These are phyloP conservation scores for Neofusicoccum ribis DNA, from an alignment of 2,329 filamentous ascomycete genomes.

Conservation along the genomic window DNA sequence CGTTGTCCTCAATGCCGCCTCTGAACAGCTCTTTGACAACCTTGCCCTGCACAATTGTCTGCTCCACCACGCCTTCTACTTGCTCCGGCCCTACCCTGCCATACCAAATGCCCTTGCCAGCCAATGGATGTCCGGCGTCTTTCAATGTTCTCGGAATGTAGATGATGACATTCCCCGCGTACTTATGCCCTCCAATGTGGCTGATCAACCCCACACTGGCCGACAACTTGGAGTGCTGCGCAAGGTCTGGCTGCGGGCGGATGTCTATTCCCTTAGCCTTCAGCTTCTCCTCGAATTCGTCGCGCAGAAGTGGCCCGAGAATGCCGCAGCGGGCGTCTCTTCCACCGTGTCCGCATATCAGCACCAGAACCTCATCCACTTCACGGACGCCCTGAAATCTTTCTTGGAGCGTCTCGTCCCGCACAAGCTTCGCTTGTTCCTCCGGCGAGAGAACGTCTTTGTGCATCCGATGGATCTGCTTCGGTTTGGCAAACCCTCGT, in stretches of 20 bases:
- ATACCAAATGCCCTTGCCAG: constrained; percentile 78
- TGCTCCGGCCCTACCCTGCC: constrained; percentile 73
- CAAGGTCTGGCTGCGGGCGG: constrained; percentile 46
- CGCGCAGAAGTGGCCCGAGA: constrained; percentile 70
- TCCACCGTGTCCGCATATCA: constrained; percentile 85
- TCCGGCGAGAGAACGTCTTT: constrained; percentile 52
- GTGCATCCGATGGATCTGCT: constrained; percentile 62
- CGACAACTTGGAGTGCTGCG: constrained; percentile 4
- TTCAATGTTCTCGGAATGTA: constrained; percentile 64
- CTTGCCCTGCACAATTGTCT: constrained; percentile 67
- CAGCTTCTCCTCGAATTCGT: constrained; percentile 68
- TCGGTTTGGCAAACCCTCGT: constrained; percentile 66
- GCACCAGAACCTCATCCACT: constrained; percentile 68
- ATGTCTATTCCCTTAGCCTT: constrained; percentile 44
- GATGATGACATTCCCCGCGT: constrained; percentile 79
- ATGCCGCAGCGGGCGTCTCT: constrained; percentile 81
- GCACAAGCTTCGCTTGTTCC: constrained; percentile 47
- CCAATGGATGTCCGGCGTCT: constrained; percentile 54
- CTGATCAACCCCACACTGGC: constrained; percentile 71
- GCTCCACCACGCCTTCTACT: constrained; percentile 71
- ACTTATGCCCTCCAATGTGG: constrained; percentile 84
- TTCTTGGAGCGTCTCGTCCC: constrained; percentile 51
- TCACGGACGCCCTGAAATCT: constrained; percentile 59
- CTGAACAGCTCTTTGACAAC: constrained; percentile 72
- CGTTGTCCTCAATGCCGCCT: constrained; percentile 58